Evolutionary conservation across 2,329 filamentous ascomycete species (phyloP).

Genomic region (Fusarium nematophilum): DNA sequence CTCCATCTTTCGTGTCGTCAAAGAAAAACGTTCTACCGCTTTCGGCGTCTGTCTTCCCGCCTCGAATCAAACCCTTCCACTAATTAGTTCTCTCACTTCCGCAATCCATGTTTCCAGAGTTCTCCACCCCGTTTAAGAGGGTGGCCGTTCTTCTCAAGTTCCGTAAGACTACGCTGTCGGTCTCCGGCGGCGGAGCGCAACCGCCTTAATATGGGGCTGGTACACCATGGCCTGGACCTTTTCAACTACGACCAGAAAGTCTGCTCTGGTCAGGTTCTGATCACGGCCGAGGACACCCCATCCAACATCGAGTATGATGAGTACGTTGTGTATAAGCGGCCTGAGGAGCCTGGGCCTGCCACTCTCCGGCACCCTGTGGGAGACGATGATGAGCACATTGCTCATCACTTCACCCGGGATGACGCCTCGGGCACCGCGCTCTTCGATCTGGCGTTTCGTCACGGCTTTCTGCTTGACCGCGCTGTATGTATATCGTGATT

Average conservation of each 20-base stretch:
- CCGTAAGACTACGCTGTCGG: conserved; percentile 38
- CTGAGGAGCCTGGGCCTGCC: conserved; percentile 22
- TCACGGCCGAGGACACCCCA: conserved; percentile 42
- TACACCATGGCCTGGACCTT: conserved; percentile 48
- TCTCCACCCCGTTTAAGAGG: conserved; percentile 37
- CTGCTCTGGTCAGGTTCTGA: conserved; percentile 49
- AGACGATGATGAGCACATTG: conserved; percentile 42
- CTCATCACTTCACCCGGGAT: conserved; percentile 49
- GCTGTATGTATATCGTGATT: conserved; percentile 32
- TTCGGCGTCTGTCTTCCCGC: neutral
- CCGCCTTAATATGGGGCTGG: conserved; percentile 42
- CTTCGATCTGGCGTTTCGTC: conserved; percentile 49
- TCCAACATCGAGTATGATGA: conserved; percentile 53
- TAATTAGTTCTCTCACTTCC: neutral
- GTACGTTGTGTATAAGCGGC: conserved; percentile 51
- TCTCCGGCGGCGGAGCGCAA: conserved; percentile 38
- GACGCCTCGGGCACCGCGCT: conserved; percentile 46
- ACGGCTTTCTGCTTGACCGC: conserved; percentile 45
- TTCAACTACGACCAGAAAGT: conserved; percentile 52
- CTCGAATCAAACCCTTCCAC: neutral
- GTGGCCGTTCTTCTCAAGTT: conserved; percentile 39
- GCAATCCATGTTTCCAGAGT: conserved; percentile 38
- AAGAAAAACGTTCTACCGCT: neutral
- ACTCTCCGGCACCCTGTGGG: conserved; percentile 9
- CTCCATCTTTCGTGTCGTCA: neutral